A percentile compares a stretch with the other conserved stretches of the same genome.
phyloP scores from a whole-genome alignment of 2,329 filamentous ascomycete species.

The Aspergillus awamori region DNA sequence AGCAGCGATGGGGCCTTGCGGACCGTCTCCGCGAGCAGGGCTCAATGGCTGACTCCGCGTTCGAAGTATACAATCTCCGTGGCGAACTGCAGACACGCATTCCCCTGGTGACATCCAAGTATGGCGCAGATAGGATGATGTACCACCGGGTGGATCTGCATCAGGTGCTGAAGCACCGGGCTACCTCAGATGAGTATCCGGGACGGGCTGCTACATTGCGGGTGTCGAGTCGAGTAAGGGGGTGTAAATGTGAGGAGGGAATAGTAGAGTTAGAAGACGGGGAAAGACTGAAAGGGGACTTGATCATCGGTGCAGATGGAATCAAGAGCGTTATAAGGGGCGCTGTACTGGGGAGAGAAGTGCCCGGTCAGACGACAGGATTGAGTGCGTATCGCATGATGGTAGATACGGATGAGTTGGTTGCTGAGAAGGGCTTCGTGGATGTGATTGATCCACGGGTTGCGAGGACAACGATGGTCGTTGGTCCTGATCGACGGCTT shows the following conservation, averaged over 20 bases:
- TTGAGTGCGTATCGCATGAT: not conserved
- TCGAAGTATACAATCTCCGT: slow-evolving; percentile 28
- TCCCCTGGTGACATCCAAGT: slow-evolving; percentile 23
- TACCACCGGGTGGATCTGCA: slow-evolving; percentile 32
- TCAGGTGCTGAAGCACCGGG: slow-evolving; percentile 21
- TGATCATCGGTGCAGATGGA: slow-evolving; percentile 36
- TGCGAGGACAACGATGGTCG: slow-evolving; percentile 51
- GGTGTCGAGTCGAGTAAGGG: not conserved
- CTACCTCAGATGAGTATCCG: not conserved
- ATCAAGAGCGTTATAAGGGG: slow-evolving; percentile 20
- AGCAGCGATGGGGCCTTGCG: slow-evolving; percentile 5
- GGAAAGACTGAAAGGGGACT: slow-evolving; percentile 23
- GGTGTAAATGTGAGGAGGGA: not conserved
- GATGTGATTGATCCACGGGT: slow-evolving; percentile 41
- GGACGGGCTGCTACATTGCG: not conserved
- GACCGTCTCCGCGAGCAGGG: not conserved
- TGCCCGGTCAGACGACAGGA: not conserved
- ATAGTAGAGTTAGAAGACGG: slow-evolving; percentile 18
- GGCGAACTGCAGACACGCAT: slow-evolving; percentile 23
- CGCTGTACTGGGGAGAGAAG: not conserved
- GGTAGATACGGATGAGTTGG: not conserved
- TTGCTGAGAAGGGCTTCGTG: slow-evolving; percentile 24
- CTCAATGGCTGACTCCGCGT: slow-evolving; percentile 27
- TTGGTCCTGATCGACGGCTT: slow-evolving; percentile 47
- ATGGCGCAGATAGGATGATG: slow-evolving; percentile 24